phyloP scores from a whole-genome alignment of 1,284 basidiomycete genomes.

The Veloboletus limbatus region DNA sequence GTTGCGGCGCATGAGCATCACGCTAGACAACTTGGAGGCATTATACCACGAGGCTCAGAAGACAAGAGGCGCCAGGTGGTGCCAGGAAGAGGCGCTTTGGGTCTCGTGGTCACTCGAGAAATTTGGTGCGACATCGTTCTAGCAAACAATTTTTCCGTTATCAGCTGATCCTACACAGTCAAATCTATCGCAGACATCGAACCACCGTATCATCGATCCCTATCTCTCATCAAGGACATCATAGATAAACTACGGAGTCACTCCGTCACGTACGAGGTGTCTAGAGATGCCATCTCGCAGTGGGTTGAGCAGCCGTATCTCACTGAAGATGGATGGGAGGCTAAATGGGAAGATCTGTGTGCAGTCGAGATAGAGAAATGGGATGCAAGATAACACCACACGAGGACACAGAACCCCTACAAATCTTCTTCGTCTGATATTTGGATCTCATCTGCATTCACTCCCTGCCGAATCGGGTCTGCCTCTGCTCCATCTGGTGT shows the following conservation, averaged over 20 bases:
- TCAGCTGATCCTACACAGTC: constrained; percentile 40
- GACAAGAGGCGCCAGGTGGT: constrained; percentile 67
- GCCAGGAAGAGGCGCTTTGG: constrained; percentile 68
- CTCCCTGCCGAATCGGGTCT: constrained; percentile 33
- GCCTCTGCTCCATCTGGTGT: constrained; percentile 32
- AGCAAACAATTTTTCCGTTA: neutral
- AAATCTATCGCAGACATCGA: constrained; percentile 55
- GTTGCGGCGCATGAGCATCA: constrained; percentile 57
- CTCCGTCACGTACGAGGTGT: constrained; percentile 62
- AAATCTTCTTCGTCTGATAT: constrained; percentile 78
- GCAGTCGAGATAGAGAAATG: constrained; percentile 69
- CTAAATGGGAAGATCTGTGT: constrained; percentile 73
- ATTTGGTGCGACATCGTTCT: constrained; percentile 50
- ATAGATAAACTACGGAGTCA: constrained; percentile 61
- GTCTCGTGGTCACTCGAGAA: constrained; percentile 75
- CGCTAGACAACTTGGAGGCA: constrained; percentile 61
- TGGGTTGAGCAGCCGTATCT: constrained; percentile 69
- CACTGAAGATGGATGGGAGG: constrained; percentile 64
- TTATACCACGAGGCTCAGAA: constrained; percentile 66
- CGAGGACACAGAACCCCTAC: constrained; percentile 25
- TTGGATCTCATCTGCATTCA: constrained; percentile 78
- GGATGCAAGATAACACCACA: constrained; percentile 38
- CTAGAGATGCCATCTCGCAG: constrained; percentile 53
- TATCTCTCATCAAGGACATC: constrained; percentile 54
- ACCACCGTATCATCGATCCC: constrained; percentile 64